A percentile compares a stretch with the other conserved stretches of the same genome.
Conservation (phyloP, 2,329 filamentous ascomycete genomes). For the Claviceps sp. region DNA sequence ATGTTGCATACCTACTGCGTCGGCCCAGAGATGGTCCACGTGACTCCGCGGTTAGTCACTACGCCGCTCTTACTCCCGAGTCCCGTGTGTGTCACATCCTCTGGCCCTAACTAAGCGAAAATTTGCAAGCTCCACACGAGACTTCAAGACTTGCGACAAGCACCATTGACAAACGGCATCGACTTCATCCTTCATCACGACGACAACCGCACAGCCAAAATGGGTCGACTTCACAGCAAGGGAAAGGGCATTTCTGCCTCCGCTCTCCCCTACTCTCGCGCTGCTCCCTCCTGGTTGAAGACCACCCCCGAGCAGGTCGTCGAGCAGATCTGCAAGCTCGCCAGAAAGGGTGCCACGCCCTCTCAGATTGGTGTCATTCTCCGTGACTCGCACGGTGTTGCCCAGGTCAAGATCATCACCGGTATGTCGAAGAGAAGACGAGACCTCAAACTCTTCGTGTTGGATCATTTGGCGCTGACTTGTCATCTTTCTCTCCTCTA, state of each 20-base stretch:
- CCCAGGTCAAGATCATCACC: constrained; percentile 94
- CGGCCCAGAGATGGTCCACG: not conserved
- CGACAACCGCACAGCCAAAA: constrained; percentile 41
- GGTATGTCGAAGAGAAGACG: constrained; percentile 43
- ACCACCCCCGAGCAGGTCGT: constrained; percentile 96
- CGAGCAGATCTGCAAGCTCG: constrained; percentile 98
- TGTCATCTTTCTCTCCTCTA: constrained; percentile 21
- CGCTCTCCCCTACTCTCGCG: constrained; percentile 93
- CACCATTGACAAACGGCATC: constrained; percentile 15
- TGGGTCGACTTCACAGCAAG: constrained; percentile 98
- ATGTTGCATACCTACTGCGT: too few species aligned
- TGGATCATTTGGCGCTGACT: not conserved
- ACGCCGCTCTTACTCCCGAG: not conserved
- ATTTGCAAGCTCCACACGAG: constrained; percentile 29
- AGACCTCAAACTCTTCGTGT: not conserved
- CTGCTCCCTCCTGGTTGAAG: constrained; percentile 90
- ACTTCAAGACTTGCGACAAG: constrained; percentile 13
- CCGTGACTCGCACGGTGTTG: constrained; percentile 94
- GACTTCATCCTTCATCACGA: constrained; percentile 21
- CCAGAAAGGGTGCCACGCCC: constrained; percentile 95
- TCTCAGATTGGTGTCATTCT: constrained; percentile 99
- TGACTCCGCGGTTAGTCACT: not conserved
- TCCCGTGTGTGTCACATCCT: not conserved
- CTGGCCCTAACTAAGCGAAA: constrained; percentile 35
- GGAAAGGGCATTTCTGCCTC: constrained; percentile 98